Conservation (phyloP, 2,329 filamentous ascomycete species). For the Ceratocystis albifundus region DNA sequence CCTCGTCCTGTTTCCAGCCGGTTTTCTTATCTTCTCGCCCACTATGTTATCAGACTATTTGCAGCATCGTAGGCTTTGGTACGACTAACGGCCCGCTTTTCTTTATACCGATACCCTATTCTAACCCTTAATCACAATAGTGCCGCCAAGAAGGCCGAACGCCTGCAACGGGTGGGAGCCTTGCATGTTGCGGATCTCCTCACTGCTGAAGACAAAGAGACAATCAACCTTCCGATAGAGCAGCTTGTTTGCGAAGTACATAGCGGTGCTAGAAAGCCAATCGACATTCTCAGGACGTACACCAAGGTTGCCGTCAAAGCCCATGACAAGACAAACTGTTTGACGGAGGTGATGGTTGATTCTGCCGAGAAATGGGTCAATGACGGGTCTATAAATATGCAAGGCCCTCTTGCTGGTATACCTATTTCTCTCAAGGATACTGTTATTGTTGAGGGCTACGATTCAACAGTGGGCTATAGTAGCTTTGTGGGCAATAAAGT, state of each 20-base stretch:
- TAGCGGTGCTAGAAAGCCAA: slow-evolving; percentile 49
- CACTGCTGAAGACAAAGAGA: slow-evolving; percentile 50
- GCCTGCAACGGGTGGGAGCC: slow-evolving; percentile 54
- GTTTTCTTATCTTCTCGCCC: neutral
- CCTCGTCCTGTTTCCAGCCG: neutral
- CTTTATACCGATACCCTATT: neutral
- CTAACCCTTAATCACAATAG: neutral
- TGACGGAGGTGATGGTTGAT: slow-evolving; percentile 74
- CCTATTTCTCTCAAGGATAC: slow-evolving; percentile 76
- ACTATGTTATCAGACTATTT: slow-evolving; percentile 21
- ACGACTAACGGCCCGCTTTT: slow-evolving; percentile 22
- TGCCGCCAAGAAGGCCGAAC: slow-evolving; percentile 62
- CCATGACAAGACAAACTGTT: slow-evolving; percentile 76
- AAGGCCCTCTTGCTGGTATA: slow-evolving; percentile 75
- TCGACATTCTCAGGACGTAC: slow-evolving; percentile 72
- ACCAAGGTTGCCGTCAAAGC: slow-evolving; percentile 75
- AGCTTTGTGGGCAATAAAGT: slow-evolving; percentile 56
- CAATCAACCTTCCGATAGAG: slow-evolving; percentile 63
- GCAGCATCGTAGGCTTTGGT: slow-evolving; percentile 29
- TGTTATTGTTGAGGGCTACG: slow-evolving; percentile 70
- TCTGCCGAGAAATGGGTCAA: slow-evolving; percentile 63
- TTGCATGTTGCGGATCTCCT: slow-evolving; percentile 52
- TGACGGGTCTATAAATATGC: slow-evolving; percentile 52
- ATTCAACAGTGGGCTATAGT: slow-evolving; percentile 72
- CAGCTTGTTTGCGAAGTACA: slow-evolving; percentile 70